Evolutionary conservation across 805 yeast genomes (phyloP), one percentile per base, ranked within the genome.

Genomic region (Candida hungchunana): DNA sequence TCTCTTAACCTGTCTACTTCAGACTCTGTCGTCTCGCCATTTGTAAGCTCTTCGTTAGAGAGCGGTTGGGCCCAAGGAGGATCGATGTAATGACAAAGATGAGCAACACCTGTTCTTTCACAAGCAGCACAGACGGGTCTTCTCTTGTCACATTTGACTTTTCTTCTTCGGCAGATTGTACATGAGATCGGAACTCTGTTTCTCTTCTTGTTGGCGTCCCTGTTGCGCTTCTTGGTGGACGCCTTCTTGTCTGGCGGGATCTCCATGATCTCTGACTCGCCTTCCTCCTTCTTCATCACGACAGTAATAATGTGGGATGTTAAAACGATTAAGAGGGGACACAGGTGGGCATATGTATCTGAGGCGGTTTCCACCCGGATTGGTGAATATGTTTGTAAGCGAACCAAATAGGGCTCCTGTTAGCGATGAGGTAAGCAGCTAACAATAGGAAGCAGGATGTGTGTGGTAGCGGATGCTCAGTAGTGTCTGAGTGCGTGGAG

Each of bases 91-190:
- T 72, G 74, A 40, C 81, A 75, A 14, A 75, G 55, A 49, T 75
- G 79, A 7, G 71, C 71, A 12, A 75, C 79, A 3, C 79, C 79
- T 12, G 76, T 74, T 47, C 71, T 71, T 23, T 67, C 64, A 59
- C 81, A 75, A 38, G 72, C 74, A 7, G 71, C 62, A 53, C 81
- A 75, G 33, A 72, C 74, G 1, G 81, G 81, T 44, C 74, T 66
- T 29, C 64, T 63, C 42, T 67, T 64, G 45, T 67, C 72, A 56
- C 74, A 69, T 31, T 69, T 71, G 12, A 73, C 74, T 44, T 73
- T 73, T 36, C 75, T 55, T 47, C 67, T 60, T 39, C 75, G 62
- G 48, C 79, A 73, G 29, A 64, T 65, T 1, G 71, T 64, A 42
- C 72, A 67, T 40, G 69, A 63, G 29, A 71, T 57, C 4, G 76